Evolutionary conservation across 768 basidiomycete species (phyloP), one percentile per base, ranked within the genome.

Genomic region (Leucocoprinus leucothites): DNA sequence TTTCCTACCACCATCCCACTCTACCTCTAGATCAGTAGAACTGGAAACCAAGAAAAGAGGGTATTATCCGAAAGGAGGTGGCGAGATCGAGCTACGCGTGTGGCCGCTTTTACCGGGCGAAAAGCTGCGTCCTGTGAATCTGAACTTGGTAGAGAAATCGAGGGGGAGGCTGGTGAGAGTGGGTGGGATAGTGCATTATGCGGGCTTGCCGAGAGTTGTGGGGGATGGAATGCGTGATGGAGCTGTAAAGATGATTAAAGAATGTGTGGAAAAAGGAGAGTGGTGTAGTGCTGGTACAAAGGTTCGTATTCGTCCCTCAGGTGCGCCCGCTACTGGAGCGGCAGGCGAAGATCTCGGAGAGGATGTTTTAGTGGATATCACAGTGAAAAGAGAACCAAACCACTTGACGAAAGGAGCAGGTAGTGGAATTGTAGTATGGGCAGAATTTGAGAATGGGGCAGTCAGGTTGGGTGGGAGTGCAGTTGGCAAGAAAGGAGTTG

Each of bases 21-120:
- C 60, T 76, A 16, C 50, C 7, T 9, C 51, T 46, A 31, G 64
- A 67, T 8, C 76, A 40, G 67, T 78, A 1, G 67, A 68, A 3
- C 64, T 91, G 22, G 65, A 77, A 22, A 68, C 90, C 47, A 61
- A 69, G 41, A 78, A 72, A 56, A 76, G 89, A 8, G 89, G 89
- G 0, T 91, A 89, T 68, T 87, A 72, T 59, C 89, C 89, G 0
- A 82, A 77, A 61, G 89, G 89, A 19, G 88, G 89, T 2, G 89
- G 89, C 0, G 74, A 81, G 47, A 75, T 91, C 4, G 55, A 63
- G 1, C 71, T 84, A 50, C 69, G 65, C 1, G 64, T 81, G 2
- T 48, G 57, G 0, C 80, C 86, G 0, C 68, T 84, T 1, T 63
- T 69, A 8, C 65, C 74, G 0, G 66, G 75, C 3, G 62, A 77